Base-by-base conservation (phyloP, 495 filamentous ascomycete species). In the Aspergillus heteromorphus region DNA sequence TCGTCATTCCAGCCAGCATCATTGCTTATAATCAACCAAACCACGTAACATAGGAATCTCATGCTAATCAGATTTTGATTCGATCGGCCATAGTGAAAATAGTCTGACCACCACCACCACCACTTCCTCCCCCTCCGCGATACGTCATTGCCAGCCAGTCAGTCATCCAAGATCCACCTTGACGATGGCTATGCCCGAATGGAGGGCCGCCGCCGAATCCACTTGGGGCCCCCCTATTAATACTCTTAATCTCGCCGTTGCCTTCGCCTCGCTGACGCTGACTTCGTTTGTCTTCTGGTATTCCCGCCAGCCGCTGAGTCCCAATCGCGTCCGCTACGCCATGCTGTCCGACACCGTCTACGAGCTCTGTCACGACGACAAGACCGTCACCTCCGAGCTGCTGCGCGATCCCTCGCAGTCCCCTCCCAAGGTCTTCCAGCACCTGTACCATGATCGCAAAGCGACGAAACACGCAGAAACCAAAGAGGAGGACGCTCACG, bases 331-430 rank as follows among this genome's bases (percentile, higher is more conserved):
- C 27, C 43, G 43, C 21, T 14, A 9, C 54, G 52, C 17, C 11
- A 71, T 71, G 68, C 4, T 67, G 6, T 42, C 65, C 8, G 56
- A 51, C 45, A 71, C 68, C 9, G 65, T 84, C 11, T 77, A 75
- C 63, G 56, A 76, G 31, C 61, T 81, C 45, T 86, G 83, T 65
- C 73, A 65, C 7, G 70, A 71, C 14, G 55, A 62, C 19, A 64
- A 77, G 17, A 85, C 76, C 29, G 79, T 89, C 40, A 83, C 73
- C 18, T 76, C 80, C 0, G 68, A 82, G 47, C 61, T 87, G 6
- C 80, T 81, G 2, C 55, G 70, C 48, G 70, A 85, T 51, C 80
- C 83, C 1, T 70, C 62, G 4, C 55, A 79, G 3, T 54, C 73
- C 0, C 83, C 86, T 0, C 69, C 66, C 0, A 72, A 83, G 8